These are phyloP conservation scores for Tolypocladium nubicola DNA, from an alignment of 2,329 filamentous ascomycete genomes.

Conservation along the genomic window DNA sequence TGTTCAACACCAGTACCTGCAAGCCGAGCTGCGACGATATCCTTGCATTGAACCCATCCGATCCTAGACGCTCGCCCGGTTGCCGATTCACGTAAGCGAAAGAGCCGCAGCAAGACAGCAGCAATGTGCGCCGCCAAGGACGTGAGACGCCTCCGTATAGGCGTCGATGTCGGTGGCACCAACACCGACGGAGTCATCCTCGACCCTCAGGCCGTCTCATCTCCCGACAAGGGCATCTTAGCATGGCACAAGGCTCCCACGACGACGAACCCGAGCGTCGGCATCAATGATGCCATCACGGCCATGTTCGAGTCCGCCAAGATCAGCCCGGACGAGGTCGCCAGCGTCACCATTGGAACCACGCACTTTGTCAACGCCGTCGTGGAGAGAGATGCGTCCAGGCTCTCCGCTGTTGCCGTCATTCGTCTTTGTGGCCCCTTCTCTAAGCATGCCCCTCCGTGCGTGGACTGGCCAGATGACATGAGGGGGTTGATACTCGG, in stretches of 20 bases:
- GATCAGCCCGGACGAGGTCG: slow-evolving; percentile 25
- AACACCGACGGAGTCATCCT: slow-evolving; percentile 44
- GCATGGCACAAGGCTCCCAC: slow-evolving; percentile 40
- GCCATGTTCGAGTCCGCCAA: slow-evolving; percentile 27
- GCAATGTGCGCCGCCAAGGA: background rate
- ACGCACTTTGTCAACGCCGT: slow-evolving; percentile 52
- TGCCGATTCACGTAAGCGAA: background rate
- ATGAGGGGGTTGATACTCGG: slow-evolving; percentile 35
- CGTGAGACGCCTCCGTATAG: slow-evolving; percentile 24
- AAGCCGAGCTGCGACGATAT: background rate
- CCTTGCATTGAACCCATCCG: background rate
- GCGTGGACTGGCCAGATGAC: slow-evolving; percentile 41
- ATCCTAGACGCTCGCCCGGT: background rate
- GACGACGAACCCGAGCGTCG: slow-evolving; percentile 34
- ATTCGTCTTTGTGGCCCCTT: slow-evolving; percentile 44
- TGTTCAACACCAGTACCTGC: background rate
- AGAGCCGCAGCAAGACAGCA: background rate
- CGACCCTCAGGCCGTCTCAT: slow-evolving; percentile 25
- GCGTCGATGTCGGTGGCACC: slow-evolving; percentile 38
- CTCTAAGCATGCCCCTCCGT: slow-evolving; percentile 37
- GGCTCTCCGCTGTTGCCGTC: slow-evolving; percentile 40
- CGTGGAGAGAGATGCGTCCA: slow-evolving; percentile 37
- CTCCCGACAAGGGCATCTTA: slow-evolving; percentile 29
- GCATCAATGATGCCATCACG: slow-evolving; percentile 33
- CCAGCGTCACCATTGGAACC: slow-evolving; percentile 41